Percentiles rank a stretch among this genome's conserved stretches.
Evolutionary conservation across 352 stramenopile species (phyloP).

Genomic region (Globisporangium megalacanthum): DNA sequence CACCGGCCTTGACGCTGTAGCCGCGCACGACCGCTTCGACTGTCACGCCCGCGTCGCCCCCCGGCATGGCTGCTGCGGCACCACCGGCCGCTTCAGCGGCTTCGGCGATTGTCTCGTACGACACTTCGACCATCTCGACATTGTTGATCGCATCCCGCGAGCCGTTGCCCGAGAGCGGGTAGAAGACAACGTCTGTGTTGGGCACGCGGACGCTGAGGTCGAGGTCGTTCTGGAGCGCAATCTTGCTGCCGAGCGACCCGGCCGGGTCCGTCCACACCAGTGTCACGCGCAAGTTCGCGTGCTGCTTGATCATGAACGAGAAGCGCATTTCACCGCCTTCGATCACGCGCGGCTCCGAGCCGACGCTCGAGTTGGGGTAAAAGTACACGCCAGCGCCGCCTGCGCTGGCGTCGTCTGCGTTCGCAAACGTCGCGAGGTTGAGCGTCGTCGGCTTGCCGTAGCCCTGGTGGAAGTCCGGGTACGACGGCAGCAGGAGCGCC

Average conservation of each 20-base stretch:
- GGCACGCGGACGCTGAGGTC: conserved; percentile 55
- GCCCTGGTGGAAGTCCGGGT: conserved; percentile 70
- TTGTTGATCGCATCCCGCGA: conserved; percentile 68
- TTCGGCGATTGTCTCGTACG: conserved; percentile 36
- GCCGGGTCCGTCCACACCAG: conserved; percentile 71
- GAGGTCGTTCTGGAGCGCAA: conserved; percentile 63
- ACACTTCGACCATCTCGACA: conserved; percentile 73
- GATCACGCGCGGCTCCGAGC: conserved; percentile 46
- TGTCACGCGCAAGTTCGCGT: conserved; percentile 57
- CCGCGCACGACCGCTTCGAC: conserved; percentile 60
- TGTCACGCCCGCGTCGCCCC: conserved; percentile 29
- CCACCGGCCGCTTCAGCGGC: conserved; percentile 23
- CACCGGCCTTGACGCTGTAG: conserved; percentile 58
- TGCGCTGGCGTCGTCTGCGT: conserved; percentile 9
- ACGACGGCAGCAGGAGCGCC: conserved; percentile 29
- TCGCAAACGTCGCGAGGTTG: conserved; percentile 61
- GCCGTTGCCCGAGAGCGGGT: conserved; percentile 54
- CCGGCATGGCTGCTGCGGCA: conserved; percentile 11
- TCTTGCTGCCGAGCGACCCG: conserved; percentile 41
- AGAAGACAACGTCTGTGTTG: conserved; percentile 46
- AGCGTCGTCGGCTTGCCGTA: conserved; percentile 80
- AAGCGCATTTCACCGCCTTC: conserved; percentile 44
- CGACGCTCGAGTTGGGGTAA: conserved; percentile 39
- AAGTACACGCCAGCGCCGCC: conserved; percentile 43
- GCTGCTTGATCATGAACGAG: conserved; percentile 47